Percentiles rank a stretch among this genome's conserved stretches.
phyloP scores from a whole-genome alignment of 306 rosid species.

The Fragaria vesca region DNA sequence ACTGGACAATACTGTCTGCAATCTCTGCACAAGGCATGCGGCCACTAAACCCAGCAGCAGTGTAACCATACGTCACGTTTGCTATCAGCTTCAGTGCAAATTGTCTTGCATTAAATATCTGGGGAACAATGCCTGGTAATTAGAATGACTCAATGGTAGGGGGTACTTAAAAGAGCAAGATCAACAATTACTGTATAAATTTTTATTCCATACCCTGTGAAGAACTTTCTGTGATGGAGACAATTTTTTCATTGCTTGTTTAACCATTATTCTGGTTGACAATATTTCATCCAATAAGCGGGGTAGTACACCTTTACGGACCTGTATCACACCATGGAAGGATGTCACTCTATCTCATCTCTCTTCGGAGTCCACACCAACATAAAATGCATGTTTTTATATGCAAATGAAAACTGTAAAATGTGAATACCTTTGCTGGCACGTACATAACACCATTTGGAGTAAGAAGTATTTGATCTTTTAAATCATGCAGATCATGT shows the following conservation, averaged over 20 bases:
- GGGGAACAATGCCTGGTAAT: constrained; percentile 23
- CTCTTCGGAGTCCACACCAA: background rate
- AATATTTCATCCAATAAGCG: constrained; percentile 87
- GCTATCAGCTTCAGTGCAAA: constrained; percentile 95
- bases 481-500: constrained; percentile 49
- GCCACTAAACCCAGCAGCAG: constrained; percentile 99
- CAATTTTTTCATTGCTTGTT: constrained; percentile 82
- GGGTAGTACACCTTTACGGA: constrained; percentile 80
- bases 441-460: constrained; percentile 95
- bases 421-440: constrained; percentile 66
- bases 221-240: constrained; percentile 73
- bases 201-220: constrained; percentile 61
- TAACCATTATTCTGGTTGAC: constrained; percentile 92
- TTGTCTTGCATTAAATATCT: constrained; percentile 91
- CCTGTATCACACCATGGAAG: constrained; percentile 45
- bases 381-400: background rate
- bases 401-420: background rate
- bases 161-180: background rate
- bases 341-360: constrained; percentile 8
- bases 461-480: constrained; percentile 74
- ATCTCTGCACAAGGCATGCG: constrained; percentile 99
- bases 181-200: background rate
- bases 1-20: constrained; percentile 95
- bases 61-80: constrained; percentile 90
- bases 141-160: background rate